phyloP scores from a whole-genome alignment of 805 yeast genomes.

The Nakazawaea sp. region DNA sequence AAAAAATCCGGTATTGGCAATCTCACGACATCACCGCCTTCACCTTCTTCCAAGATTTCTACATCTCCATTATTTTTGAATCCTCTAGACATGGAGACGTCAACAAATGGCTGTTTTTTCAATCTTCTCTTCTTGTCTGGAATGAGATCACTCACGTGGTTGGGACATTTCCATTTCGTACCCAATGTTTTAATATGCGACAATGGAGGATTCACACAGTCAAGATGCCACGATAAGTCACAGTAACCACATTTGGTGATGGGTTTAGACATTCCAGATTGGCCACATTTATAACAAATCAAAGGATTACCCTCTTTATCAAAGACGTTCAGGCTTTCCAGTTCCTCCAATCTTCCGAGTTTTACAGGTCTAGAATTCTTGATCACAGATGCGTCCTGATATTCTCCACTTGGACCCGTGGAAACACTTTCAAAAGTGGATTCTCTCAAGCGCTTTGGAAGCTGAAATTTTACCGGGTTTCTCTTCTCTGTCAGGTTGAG shows the following conservation, averaged over 20 bases:
- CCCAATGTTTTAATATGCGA: constrained; percentile 68
- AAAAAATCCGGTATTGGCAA: constrained; percentile 29
- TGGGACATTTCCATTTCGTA: constrained; percentile 86
- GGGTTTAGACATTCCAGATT: constrained; percentile 55
- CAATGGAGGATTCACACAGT: constrained; percentile 75
- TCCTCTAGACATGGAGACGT: constrained; percentile 49
- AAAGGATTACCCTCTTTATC: constrained; percentile 65
- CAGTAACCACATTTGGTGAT: constrained; percentile 81
- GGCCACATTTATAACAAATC: constrained; percentile 71
- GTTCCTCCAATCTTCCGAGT: constrained; percentile 40
- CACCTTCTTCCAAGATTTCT: constrained; percentile 39
- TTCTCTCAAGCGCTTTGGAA: constrained; percentile 68
- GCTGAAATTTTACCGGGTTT: constrained; percentile 59
- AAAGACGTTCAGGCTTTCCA: constrained; percentile 56
- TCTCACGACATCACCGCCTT: constrained; percentile 18
- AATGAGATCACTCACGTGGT: constrained; percentile 56
- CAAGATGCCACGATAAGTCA: constrained; percentile 78
- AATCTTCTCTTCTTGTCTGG: constrained; percentile 39
- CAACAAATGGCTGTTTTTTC: constrained; percentile 44
- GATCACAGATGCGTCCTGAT: constrained; percentile 54
- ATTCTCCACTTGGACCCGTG: constrained; percentile 66
- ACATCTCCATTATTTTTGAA: constrained; percentile 49
- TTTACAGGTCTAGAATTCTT: constrained; percentile 32
- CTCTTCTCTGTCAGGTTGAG: constrained; percentile 48
- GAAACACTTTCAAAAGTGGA: constrained; percentile 63